Evolutionary conservation across 2,329 filamentous ascomycete species (phyloP), one percentile per base, ranked within the genome.

Genomic region (Zymoseptoria brevis): DNA sequence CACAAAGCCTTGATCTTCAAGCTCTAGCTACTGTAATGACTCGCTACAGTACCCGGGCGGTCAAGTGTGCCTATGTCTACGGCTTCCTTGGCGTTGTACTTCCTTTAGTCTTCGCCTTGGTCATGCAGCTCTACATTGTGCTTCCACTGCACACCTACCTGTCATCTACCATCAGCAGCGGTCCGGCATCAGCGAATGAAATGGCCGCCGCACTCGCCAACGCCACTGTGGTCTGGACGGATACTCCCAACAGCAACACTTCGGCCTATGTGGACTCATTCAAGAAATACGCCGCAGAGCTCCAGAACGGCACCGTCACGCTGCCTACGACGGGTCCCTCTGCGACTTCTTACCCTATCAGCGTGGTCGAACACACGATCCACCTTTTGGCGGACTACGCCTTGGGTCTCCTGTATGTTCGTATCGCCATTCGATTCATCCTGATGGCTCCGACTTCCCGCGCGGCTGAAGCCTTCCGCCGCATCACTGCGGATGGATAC

Each of bases 311-410:
- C 50, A 51, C 50, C 19, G 29, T 54, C 57, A 48, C 45, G 13
- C 56, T 50, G 49, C 24, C 35, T 19, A 30, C n/a, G 16, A 58
- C 30, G 24, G 48, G 35, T 13, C 53, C 41, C 13, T 30, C 53
- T 16, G 2, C 71, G 71, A n/a, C 62, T 16, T 30, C 48, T 5
- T 24, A 55, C 29, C 57, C 61, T 0, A 13, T 16, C 16, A 55
- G 51, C 3, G 60, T 71, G 52, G 79, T 76, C 55, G 73, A 74
- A 16, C 90, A 95, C 70, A 89, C 87, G 7, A 84, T 97, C 50
- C 88, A 95, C 62, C 81, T 97, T 62, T 87, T 97, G 50, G 93
- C 97, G 71, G 87, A 92, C 59, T 99, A 93, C 91, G 96, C 92
- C 0, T 79, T 99, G 1, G 94, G 94, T 4, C 82, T 99, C 21